Percentiles rank a stretch among this genome's conserved stretches.
Conservation (phyloP, 164 flowering plant species). For the Chimonanthus praecox region DNA sequence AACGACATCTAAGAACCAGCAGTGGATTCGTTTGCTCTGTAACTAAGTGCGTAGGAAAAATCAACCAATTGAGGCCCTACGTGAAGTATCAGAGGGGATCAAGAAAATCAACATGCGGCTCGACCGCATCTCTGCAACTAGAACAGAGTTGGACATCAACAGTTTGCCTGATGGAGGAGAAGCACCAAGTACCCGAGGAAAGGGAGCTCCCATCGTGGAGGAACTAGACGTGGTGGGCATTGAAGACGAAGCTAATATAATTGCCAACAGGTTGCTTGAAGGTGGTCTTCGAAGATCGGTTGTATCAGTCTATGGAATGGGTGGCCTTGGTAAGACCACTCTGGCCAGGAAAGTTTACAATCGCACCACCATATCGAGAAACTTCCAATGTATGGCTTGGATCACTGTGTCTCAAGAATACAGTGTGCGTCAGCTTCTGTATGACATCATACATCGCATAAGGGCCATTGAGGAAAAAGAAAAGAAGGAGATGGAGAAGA, state of each 20-base stretch:
- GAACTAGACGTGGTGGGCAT: constrained; percentile 40
- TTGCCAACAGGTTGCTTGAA: constrained; percentile 30
- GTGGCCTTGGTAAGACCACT: constrained; percentile 18
- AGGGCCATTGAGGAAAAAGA: neutral
- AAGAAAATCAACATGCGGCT: constrained; percentile 28
- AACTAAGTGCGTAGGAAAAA: constrained; percentile 10
- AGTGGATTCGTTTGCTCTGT: too few relatives aligned
- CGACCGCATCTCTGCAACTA: neutral
- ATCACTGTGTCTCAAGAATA: constrained; percentile 7
- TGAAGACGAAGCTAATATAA: constrained; percentile 29
- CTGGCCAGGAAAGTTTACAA: constrained; percentile 16
- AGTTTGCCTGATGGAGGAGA: constrained; percentile 7
- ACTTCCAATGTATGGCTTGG: constrained; percentile 18
- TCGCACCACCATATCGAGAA: neutral
- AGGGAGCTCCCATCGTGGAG: constrained; percentile 33
- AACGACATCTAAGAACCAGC: neutral
- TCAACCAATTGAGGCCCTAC: constrained; percentile 16
- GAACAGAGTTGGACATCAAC: neutral
- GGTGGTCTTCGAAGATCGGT: constrained; percentile 5
- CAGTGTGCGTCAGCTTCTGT: constrained; percentile 1
- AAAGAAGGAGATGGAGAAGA: too few relatives aligned
- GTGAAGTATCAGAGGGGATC: constrained; percentile 27
- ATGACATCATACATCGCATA: neutral
- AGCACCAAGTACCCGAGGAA: constrained; percentile 1
- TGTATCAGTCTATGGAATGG: constrained; percentile 14